Conservation (phyloP, 176 grass and related monocot genomes). For the Panicum miliaceum region DNA sequence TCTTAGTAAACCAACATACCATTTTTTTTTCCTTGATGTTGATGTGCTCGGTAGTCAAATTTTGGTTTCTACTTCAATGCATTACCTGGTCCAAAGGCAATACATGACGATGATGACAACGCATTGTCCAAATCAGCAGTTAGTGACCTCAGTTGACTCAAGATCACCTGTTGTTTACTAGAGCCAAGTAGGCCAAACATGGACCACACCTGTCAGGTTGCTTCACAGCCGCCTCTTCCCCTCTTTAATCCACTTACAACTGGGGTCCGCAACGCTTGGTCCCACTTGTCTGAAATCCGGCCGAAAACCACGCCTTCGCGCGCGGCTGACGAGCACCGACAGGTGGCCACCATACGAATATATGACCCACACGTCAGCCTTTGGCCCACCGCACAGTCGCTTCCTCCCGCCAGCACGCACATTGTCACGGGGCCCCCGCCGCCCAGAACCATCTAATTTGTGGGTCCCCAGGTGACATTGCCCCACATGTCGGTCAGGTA, state of each 20-base stretch:
- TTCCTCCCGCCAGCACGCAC: not conserved
- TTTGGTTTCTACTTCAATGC: too few species aligned
- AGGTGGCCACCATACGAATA: not conserved
- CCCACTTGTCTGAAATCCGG: not conserved
- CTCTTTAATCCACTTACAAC: too few species aligned
- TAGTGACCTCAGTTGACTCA: too few species aligned
- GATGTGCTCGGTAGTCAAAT: too few species aligned
- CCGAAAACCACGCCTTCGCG: too few species aligned
- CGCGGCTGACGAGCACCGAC: not conserved
- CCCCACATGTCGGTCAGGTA: not conserved
- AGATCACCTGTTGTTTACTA: too few species aligned
- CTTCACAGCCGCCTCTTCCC: too few species aligned
- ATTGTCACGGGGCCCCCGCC: not conserved
- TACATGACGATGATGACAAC: conserved; percentile 55
- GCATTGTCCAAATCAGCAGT: not conserved
- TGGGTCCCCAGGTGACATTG: rapidly evolving
- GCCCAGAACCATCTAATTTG: not conserved
- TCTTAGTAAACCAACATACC: too few species aligned
- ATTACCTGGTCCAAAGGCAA: too few species aligned
- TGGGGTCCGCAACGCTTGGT: not conserved
- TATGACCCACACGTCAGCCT: not conserved
- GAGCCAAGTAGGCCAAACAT: too few species aligned
- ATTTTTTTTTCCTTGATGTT: too few species aligned
- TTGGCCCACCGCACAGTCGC: not conserved
- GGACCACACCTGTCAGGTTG: too few species aligned